Conservation (phyloP, 768 basidiomycete species). For the Lenzites betulinus region DNA sequence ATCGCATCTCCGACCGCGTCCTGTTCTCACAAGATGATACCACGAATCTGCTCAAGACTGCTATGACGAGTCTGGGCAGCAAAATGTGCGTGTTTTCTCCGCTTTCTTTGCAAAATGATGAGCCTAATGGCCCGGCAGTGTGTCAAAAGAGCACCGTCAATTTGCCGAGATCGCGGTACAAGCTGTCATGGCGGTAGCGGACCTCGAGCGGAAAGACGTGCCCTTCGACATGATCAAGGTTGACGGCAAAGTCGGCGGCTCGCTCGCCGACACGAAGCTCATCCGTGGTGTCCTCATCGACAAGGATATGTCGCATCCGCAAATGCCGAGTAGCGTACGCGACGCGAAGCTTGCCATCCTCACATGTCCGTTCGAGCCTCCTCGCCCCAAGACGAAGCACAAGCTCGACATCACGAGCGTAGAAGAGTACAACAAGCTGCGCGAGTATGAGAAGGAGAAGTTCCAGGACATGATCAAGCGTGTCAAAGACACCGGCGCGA, state of each 20-base stretch:
- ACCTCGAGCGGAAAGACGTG: slow-evolving; percentile 92
- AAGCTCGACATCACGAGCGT: slow-evolving; percentile 96
- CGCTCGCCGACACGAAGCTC: slow-evolving; percentile 90
- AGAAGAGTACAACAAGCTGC: slow-evolving; percentile 94
- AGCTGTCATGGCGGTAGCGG: slow-evolving; percentile 92
- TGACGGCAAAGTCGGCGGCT: slow-evolving; percentile 97
- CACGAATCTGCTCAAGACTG: slow-evolving; percentile 87
- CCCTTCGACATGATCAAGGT: slow-evolving; percentile 99
- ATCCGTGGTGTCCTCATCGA: slow-evolving; percentile 98
- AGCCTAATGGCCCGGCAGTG: slow-evolving; percentile 51
- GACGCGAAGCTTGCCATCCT: slow-evolving; percentile 95
- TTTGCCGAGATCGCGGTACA: slow-evolving; percentile 99
- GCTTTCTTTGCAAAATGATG: background rate
- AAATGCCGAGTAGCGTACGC: slow-evolving; percentile 88
- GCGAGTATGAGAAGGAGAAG: slow-evolving; percentile 94
- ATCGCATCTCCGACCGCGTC: slow-evolving; percentile 88
- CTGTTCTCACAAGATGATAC: slow-evolving; percentile 83
- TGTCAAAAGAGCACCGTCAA: slow-evolving; percentile 93
- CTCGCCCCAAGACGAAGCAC: slow-evolving; percentile 98
- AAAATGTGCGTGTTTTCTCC: slow-evolving; percentile 74
- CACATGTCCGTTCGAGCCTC: slow-evolving; percentile 98
- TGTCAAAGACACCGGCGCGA: slow-evolving; percentile 96
- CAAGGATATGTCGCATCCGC: slow-evolving; percentile 99
- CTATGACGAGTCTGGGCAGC: slow-evolving; percentile 94
- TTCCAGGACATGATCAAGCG: slow-evolving; percentile 96